These are phyloP conservation scores for Crithidia sp. DNA, from an alignment of 208 protist genomes.

Conservation along the genomic window DNA sequence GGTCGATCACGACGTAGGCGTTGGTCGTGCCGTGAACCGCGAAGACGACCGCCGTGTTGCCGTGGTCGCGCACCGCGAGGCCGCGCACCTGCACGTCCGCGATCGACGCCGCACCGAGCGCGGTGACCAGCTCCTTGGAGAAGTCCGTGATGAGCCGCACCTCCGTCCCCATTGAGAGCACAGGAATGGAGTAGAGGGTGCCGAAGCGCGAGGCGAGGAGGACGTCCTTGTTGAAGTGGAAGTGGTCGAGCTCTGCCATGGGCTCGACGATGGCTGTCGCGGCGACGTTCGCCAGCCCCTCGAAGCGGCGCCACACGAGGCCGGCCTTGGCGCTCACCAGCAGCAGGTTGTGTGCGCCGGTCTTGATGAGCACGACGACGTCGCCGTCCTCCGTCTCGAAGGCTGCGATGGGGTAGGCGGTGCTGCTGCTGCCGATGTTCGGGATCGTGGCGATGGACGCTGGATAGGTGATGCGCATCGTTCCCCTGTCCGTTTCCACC, in stretches of 20 bases:
- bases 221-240: constrained; percentile 79
- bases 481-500: constrained; percentile 14
- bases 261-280: constrained; percentile 60
- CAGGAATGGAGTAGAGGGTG: constrained; percentile 68
- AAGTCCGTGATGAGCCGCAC: constrained; percentile 70
- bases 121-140: constrained; percentile 38
- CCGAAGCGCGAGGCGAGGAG: constrained; percentile 66
- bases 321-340: constrained; percentile 46
- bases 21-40: constrained; percentile 18
- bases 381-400: constrained; percentile 36
- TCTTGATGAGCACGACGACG: constrained; percentile 53
- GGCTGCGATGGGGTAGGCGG: constrained; percentile 38
- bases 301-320: constrained; percentile 72
- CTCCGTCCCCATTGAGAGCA: constrained; percentile 51
- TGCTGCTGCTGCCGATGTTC: constrained; percentile 22
- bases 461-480: constrained; percentile 36
- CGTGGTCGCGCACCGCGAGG: constrained; percentile 31
- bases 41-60: constrained; percentile 27
- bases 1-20: constrained; percentile 28
- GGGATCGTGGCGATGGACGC: constrained; percentile 7
- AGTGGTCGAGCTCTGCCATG: constrained; percentile 62
- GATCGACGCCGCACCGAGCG: constrained; percentile 49
- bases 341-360: constrained; percentile 57
- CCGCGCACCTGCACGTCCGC: constrained; percentile 45
- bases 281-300: constrained; percentile 61